Evolutionary conservation across 75 land plant species (phyloP), one percentile per base, ranked within the genome.

Genomic region (Pinus tabuliformis): DNA sequence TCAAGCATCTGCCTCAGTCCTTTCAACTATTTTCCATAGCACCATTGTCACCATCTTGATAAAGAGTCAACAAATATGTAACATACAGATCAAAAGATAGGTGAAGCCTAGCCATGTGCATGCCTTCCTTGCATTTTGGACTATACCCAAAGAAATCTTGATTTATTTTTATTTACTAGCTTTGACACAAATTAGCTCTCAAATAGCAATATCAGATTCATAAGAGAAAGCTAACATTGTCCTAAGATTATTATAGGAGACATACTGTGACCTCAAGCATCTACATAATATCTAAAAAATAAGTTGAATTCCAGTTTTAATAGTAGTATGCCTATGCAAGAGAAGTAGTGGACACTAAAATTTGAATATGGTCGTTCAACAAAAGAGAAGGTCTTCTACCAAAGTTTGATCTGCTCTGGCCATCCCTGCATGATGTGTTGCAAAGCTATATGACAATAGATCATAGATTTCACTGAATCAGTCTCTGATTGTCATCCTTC

Each of bases 211-310:
- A 26, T 0, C 26, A 26, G 26, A 26, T 26, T 26, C 26, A 26
- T 26, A 26, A 26, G 26, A 26, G 26, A 26, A 26, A 26, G 26
- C 0, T 26, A 26, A 26, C 26, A 26, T 45, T 93, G 92, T 9
- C 94, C 94, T 24, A 93, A 93, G 22, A 96, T 83, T 30, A 96
- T 96, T 60, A 96, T 96, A 83, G 24, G 92, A 79, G 74, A 93
- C 97, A 87, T 79, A 96, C 73, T 96, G 97, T 56, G 99, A 97
- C 78, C 97, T 86, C 97, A 77, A 96, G 84, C 99, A 96, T 96
- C 86, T 93, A 95, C 99, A 96, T 96, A 3, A 96, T 93, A 90
- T 96, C 95, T 39, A 96, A 80, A 97, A 93, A 77, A 95, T 96
- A n/a, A 96, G 83, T 74, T 95, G 98, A 49, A 95, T 95, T 21